phyloP scores from a whole-genome alignment of 768 basidiomycete genomes.

The Cystobasidium ongulense region DNA sequence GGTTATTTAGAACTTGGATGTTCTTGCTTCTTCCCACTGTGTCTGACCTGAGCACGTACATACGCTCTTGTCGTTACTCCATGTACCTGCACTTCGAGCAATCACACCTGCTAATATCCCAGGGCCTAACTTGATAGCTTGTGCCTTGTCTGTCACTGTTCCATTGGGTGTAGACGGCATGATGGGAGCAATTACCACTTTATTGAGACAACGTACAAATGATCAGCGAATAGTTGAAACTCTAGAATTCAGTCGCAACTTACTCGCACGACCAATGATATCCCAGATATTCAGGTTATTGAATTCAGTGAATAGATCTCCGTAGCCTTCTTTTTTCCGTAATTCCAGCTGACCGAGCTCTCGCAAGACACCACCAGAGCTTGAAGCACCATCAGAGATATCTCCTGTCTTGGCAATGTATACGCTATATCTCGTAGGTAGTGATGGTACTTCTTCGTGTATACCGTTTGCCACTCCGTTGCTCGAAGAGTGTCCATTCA shows the following conservation, averaged over 20 bases:
- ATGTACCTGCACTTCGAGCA: conserved; percentile 28
- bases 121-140: conserved; percentile 12
- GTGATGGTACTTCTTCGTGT: background rate
- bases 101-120: conserved; percentile 31
- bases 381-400: conserved; percentile 6
- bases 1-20: background rate
- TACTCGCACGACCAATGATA: conserved; percentile 25
- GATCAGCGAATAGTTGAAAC: background rate
- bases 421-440: conserved; percentile 5
- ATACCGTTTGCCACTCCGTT: background rate
- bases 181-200: conserved; percentile 27
- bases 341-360: conserved; percentile 23
- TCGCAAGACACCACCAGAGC: conserved; percentile 1
- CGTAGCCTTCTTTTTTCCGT: conserved; percentile 28
- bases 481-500: background rate
- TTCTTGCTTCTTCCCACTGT: conserved; percentile 19
- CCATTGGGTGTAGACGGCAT: background rate
- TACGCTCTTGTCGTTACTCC: conserved; percentile 32
- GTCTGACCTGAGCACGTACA: conserved; percentile 27
- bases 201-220: background rate
- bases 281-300: conserved; percentile 28
- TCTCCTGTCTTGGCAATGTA: conserved; percentile 30
- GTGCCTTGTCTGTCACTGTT: background rate
- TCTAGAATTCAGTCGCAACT: background rate
- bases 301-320: conserved; percentile 28